Evolutionary conservation across 345 rosid species (phyloP), one percentile per base, ranked within the genome.

Genomic region (Eucalyptus leucophloia): DNA sequence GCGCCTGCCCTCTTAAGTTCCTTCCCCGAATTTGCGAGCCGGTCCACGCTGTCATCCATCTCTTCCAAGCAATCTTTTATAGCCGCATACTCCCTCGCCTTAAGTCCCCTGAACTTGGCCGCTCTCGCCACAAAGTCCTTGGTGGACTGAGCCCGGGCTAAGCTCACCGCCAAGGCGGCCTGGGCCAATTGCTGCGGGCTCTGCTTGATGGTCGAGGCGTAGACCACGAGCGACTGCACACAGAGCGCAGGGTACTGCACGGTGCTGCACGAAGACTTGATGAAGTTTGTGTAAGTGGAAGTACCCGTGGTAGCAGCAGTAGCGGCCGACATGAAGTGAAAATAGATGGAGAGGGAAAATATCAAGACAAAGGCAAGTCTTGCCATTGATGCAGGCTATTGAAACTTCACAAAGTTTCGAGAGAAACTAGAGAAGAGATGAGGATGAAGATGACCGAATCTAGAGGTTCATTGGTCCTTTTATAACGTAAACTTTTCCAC

Each of bases 81-180:
- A 18, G 98, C 99, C 24, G 89, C 94, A 15, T 87, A 88, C 92
- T 97, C 97, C 51, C 95, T 93, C 44, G 90, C 87, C 93, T 92
- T 94, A 7, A 98, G 89, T 4, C 95, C 96, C 91, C 86, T 94
- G 91, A 96, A 93, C 87, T 92, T 96, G 14, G 92, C 90, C 49
- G 95, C 47, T 69, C 90, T 95, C 82, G 92, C 91, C 44, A 96
- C 98, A 21, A 94, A 98, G 56, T 92, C 90, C 90, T 90, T 93
- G 6, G 98, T 89, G 88, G 93, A 92, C 86, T 91, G 94, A 12
- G 98, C 99, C 88, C 92, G 91, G 87, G 86, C 67, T 1, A 95
- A 89, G 92, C 97, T 98, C 65, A 95, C 97, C 15, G 94, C 87
- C 92, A 98, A 89, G 89, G 99, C 99, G 2, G 98, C 94, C 90